Percentiles rank a stretch among this genome's conserved stretches.
Evolutionary conservation across 2,329 filamentous ascomycete genomes (phyloP).

Genomic region (Colletotrichum phormii): DNA sequence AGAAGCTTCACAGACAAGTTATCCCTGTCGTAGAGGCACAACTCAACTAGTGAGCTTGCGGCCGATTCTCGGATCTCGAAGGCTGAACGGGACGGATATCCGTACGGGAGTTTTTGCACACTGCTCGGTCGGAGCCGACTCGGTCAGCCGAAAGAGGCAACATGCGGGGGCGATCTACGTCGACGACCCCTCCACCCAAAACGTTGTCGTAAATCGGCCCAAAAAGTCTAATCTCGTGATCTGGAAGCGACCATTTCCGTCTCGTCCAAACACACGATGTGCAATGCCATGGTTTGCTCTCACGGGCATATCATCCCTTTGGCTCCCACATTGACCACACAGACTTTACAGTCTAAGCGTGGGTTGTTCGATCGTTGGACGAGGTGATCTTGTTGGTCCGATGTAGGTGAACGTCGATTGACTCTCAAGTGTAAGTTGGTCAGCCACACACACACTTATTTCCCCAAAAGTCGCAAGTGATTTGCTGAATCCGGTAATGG

Average conservation of each 20-base stretch:
- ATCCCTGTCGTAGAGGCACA: neutral
- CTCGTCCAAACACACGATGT: neutral
- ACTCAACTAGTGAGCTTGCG: neutral
- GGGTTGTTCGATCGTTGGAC: neutral
- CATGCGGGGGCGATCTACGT: neutral
- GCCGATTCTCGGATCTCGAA: neutral
- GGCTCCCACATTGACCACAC: neutral
- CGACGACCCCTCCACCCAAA: neutral
- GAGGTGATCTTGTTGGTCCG: neutral
- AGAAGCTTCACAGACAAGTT: neutral
- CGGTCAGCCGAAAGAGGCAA: neutral
- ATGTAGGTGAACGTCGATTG: neutral
- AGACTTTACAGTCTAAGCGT: neutral
- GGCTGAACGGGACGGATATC: too few relatives aligned
- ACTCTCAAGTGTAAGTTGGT: neutral
- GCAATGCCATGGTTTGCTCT: neutral
- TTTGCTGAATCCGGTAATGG: neutral
- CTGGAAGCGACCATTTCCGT: neutral
- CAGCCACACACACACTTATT: neutral
- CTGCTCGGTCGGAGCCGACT: neutral
- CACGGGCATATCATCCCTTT: neutral
- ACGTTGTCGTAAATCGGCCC: neutral
- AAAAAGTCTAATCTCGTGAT: neutral
- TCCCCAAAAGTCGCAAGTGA: neutral
- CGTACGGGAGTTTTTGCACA: neutral